phyloP scores from a whole-genome alignment of 495 filamentous ascomycete species.

The Elaphomyces granulatus region DNA sequence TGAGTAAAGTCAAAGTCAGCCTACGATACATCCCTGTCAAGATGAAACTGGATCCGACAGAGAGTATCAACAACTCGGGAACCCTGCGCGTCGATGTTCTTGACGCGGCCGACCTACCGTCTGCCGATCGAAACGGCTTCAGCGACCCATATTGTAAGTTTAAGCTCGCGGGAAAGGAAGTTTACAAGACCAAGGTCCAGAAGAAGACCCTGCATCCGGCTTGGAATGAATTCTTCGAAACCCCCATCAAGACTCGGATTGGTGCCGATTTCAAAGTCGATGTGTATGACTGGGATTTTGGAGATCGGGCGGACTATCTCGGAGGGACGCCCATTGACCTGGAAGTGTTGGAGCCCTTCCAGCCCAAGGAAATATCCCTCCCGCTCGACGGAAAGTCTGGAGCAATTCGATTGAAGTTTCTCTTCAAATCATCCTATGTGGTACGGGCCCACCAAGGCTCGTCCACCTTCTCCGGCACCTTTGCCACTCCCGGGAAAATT shows the following conservation, averaged over 20 bases:
- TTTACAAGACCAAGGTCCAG: slow-evolving; percentile 85
- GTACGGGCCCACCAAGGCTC: slow-evolving; percentile 78
- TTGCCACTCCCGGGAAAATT: slow-evolving; percentile 79
- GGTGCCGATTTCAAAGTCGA: slow-evolving; percentile 73
- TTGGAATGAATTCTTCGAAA: slow-evolving; percentile 94
- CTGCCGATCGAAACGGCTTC: slow-evolving; percentile 89
- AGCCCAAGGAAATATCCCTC: slow-evolving; percentile 53
- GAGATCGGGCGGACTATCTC: slow-evolving; percentile 76
- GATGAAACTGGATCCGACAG: slow-evolving; percentile 86
- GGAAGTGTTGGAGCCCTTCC: slow-evolving; percentile 70
- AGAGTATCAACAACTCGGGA: slow-evolving; percentile 98
- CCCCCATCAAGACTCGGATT: slow-evolving; percentile 64
- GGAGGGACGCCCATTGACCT: slow-evolving; percentile 69
- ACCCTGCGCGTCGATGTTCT: slow-evolving; percentile 81
- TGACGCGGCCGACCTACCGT: slow-evolving; percentile 73
- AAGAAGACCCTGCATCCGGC: slow-evolving; percentile 92
- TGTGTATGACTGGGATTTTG: slow-evolving; percentile 92
- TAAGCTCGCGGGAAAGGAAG: slow-evolving; percentile 64
- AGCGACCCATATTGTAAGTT: slow-evolving; percentile 97
- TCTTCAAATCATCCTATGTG: slow-evolving; percentile 94
- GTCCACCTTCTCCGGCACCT: slow-evolving; percentile 85
- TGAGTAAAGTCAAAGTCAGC: slow-evolving; percentile 74
- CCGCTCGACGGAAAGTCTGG: slow-evolving; percentile 82
- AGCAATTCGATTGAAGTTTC: slow-evolving; percentile 59
- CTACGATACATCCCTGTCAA: slow-evolving; percentile 85